phyloP scores from a whole-genome alignment of 1,139 yeast genomes.

The Kazachstania sp. region DNA sequence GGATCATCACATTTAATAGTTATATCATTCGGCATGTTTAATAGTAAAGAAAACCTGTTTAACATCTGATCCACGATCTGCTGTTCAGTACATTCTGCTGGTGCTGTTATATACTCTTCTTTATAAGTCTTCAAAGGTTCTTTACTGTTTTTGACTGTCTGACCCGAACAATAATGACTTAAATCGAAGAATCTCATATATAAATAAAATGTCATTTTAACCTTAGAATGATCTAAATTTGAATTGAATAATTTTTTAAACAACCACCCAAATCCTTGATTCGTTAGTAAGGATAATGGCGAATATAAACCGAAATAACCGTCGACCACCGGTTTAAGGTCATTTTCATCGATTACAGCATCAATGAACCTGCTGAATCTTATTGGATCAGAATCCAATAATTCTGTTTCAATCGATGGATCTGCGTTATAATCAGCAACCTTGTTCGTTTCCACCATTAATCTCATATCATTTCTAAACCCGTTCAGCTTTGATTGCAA shows the following conservation, averaged over 20 bases:
- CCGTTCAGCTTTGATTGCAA: constrained; percentile 1
- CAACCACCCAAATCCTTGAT: constrained; percentile 11
- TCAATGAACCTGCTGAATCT: constrained; percentile 7
- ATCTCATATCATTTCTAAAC: constrained; percentile 4
- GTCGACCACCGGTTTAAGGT: not conserved
- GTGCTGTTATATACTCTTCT: not conserved
- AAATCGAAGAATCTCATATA: constrained; percentile 11
- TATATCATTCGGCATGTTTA: not conserved
- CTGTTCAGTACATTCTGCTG: not conserved
- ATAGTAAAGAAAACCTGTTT: not conserved
- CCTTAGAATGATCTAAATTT: constrained; percentile 3
- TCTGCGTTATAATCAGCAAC: constrained; percentile 5
- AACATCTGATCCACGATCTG: not conserved
- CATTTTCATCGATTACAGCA: not conserved
- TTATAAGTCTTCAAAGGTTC: constrained; percentile 2
- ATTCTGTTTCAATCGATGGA: constrained; percentile 11
- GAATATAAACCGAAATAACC: constrained; percentile 11
- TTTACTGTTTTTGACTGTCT: not conserved
- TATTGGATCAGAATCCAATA: constrained; percentile 5
- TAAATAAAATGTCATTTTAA: constrained; percentile 11
- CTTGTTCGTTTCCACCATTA: constrained; percentile 5
- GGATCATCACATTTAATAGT: not conserved
- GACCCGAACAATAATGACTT: not conserved
- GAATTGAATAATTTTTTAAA: constrained; percentile 8
- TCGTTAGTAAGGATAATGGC: constrained; percentile 7